Base-by-base conservation (phyloP, 2,329 filamentous ascomycete species). In the Fusarium sp. region DNA sequence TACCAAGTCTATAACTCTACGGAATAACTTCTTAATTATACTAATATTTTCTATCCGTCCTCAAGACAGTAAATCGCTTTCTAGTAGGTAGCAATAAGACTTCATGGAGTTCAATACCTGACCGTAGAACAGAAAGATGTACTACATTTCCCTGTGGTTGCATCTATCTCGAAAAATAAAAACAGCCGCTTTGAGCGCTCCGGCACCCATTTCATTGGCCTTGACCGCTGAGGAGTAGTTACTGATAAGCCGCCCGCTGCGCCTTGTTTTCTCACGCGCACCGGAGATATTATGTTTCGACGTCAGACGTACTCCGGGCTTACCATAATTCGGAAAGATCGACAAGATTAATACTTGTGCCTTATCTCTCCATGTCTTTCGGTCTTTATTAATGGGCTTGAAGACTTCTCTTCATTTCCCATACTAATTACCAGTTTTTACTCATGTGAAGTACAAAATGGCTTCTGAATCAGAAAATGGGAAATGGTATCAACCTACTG, bases 241-340 rank as follows among this genome's bases (percentile, higher is more conserved):
- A 30, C 5, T 27, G 11, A 44, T 32, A 30, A 22, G 51, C 15
- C 14, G 14, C 16, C 27, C 29, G 6, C 29, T 57, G 25, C 42
- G 43, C 20, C 10, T 34, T 40, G 4, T 7, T 14, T 7, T 60
- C 54, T 60, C 42, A 32, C 42, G 15, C 24, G 30, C 20, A 7
- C 20, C 43, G 42, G 30, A 60, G n/a, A 46, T 46, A 18, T 24
- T n/a, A 27, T 30, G 10, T 22, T 24, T 57, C 11, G 30, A 57
- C 42, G 42, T 58, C 56, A 59, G 47, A 14, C 1, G n/a, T 24
- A 6, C 11, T 25, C 15, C 11, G n/a, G 10, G 24, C 11, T 30
- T 30, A 2, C 10, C 10, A 10, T 15, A 12, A 42, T 18, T 46
- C 32, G 24, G 32, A 22, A 12, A 8, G 3, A 43, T 34, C 5